phyloP scores from a whole-genome alignment of 2,329 filamentous ascomycete genomes.

The Trichoderma asperellum region DNA sequence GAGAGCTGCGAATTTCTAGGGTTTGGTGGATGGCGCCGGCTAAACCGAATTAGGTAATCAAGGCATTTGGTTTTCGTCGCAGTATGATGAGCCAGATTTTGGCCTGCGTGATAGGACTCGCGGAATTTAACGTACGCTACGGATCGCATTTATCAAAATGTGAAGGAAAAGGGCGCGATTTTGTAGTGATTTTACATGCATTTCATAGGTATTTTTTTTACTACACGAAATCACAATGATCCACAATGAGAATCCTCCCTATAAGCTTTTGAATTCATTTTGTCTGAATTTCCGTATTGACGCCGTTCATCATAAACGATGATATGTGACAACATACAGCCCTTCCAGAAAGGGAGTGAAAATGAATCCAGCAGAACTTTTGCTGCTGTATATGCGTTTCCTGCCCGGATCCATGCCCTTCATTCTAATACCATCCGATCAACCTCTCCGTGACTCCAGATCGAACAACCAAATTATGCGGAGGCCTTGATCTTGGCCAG shows the following conservation, averaged over 20 bases:
- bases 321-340: conserved; percentile 69
- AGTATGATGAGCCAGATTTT: neutral
- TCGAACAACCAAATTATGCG: conserved; percentile 58
- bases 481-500: conserved; percentile 88
- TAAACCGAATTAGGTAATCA: conserved; percentile 50
- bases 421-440: conserved; percentile 45
- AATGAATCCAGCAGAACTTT: conserved; percentile 63
- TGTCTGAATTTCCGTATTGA: conserved; percentile 65
- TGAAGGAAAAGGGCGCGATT: neutral
- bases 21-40: conserved; percentile 47
- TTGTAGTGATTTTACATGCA: conserved; percentile 36
- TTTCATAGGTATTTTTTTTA: conserved; percentile 32
- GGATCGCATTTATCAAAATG: conserved; percentile 13
- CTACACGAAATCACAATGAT: conserved; percentile 34
- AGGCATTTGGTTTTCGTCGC: conserved; percentile 18
- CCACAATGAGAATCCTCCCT: conserved; percentile 33
- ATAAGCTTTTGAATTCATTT: conserved; percentile 45
- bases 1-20: conserved; percentile 50
- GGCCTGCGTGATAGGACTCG: neutral
- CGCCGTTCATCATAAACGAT: conserved; percentile 64
- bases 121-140: neutral
- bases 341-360: conserved; percentile 61
- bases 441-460: conserved; percentile 40
- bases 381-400: conserved; percentile 44
- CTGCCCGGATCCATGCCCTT: conserved; percentile 43